Evolutionary conservation across 352 stramenopile species (phyloP).

Genomic region (Albugo candida): DNA sequence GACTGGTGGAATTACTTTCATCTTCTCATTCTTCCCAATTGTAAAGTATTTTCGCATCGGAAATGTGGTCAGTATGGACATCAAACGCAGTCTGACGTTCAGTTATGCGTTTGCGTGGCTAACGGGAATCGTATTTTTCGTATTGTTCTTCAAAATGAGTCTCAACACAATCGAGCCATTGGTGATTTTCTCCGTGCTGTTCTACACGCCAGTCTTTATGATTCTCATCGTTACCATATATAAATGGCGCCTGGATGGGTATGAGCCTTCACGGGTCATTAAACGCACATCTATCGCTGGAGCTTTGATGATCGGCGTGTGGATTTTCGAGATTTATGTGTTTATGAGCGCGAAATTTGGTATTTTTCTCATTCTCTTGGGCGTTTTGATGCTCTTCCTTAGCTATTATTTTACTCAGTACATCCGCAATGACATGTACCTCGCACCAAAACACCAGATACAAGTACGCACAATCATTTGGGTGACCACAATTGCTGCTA

Average conservation of each 20-base stretch:
- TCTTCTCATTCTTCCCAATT: slow-evolving; percentile 51
- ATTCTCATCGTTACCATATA: slow-evolving; percentile 45
- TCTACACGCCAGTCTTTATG: slow-evolving; percentile 69
- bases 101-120: slow-evolving; percentile 38
- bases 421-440: slow-evolving; percentile 67
- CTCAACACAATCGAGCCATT: slow-evolving; percentile 60
- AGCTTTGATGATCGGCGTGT: slow-evolving; percentile 21
- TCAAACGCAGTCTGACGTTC: slow-evolving; percentile 6
- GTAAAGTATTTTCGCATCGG: slow-evolving; percentile 68
- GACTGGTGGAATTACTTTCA: slow-evolving; percentile 29
- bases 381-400: slow-evolving; percentile 7
- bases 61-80: slow-evolving; percentile 24
- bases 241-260: slow-evolving; percentile 64
- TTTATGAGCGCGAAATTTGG: slow-evolving; percentile 35
- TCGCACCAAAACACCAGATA: slow-evolving; percentile 36
- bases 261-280: slow-evolving; percentile 27
- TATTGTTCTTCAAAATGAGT: slow-evolving; percentile 24
- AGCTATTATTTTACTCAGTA: slow-evolving; percentile 67
- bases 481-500: slow-evolving; percentile 13
- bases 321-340: slow-evolving; percentile 65
- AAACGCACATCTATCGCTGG: slow-evolving; percentile 9
- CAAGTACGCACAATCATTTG: slow-evolving; percentile 26
- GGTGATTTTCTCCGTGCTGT: slow-evolving; percentile 42
- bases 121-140: slow-evolving; percentile 51
- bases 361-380: slow-evolving; percentile 32